Evolutionary conservation across 2,329 filamentous ascomycete genomes (phyloP), one percentile per base, ranked within the genome.

Genomic region (Helminthosporium solani): DNA sequence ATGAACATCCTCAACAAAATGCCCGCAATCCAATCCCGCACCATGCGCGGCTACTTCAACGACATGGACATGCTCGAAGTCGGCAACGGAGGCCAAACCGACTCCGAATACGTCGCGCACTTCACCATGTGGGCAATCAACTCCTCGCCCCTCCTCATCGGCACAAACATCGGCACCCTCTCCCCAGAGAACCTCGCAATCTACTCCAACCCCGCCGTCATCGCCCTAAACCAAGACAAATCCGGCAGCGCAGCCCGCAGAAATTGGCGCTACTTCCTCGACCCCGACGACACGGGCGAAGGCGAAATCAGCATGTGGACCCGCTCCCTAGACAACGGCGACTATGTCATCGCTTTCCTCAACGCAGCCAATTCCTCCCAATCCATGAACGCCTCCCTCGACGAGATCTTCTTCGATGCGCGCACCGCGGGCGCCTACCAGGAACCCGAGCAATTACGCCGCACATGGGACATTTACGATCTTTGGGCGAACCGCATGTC

Each of bases 401-500:
- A 67, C 16, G 78, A 82, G 33, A 76, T 82, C 44, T 82, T 82
- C 62, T 61, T 75, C 39, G 75, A 78, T 49, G 65, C 67, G 28
- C 74, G 75, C 3, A 70, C 70, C 0, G 65, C 61, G 1, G 73
- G 72, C 19, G 73, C 73, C 1, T 63, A 67, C 38, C 49, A 58
- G 20, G 54, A 63, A 1, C 74, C 74, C 0, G 47, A 61, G 1
- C 67, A 78, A 58, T 60, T 74, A 0, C 57, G 66, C 19, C 61
- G 72, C 50, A 66, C 63, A 0, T 82, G 78, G 77, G 77, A 80
- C 49, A 65, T 82, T 5, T 75, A 62, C 33, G 78, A 82, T 57
- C 66, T 82, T 1, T 82, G 79, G 79, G 77, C 72, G 3, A 75
- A 76, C 49, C 68, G 79, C n/a, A 80, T 83, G 77, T 67, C 61